These are phyloP conservation scores for Diaporthe destruens DNA, from an alignment of 2,329 filamentous ascomycete genomes.

Conservation along the genomic window DNA sequence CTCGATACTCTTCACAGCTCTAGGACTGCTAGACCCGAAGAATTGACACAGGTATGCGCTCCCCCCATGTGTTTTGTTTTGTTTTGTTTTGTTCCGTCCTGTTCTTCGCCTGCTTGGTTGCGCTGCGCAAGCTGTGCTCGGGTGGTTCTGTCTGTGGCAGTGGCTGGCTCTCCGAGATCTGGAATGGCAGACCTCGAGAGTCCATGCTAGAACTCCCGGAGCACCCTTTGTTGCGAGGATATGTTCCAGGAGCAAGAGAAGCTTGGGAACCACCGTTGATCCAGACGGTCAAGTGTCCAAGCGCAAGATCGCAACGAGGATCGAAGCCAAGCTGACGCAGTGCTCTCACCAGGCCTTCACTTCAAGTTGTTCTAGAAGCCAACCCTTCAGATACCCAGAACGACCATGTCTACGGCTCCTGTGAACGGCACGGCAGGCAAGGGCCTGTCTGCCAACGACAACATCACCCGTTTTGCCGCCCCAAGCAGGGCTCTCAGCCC, in stretches of 20 bases:
- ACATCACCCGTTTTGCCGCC: constrained; percentile 95
- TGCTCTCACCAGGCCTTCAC: constrained; percentile 12
- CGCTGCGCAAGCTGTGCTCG: constrained; percentile 15
- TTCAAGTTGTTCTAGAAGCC: constrained; percentile 38
- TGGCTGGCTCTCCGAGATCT: constrained; percentile 1
- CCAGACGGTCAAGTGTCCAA: neutral
- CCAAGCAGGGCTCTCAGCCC: constrained; percentile 94
- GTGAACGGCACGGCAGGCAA: constrained; percentile 63
- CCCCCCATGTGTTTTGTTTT: neutral
- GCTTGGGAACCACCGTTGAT: neutral
- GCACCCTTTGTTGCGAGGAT: neutral
- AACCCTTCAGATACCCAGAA: constrained; percentile 39
- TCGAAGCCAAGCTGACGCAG: neutral
- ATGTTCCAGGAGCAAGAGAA: neutral
- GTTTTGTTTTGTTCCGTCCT: neutral
- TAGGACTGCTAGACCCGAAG: constrained; percentile 36
- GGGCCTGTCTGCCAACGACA: constrained; percentile 88
- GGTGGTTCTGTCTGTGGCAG: neutral
- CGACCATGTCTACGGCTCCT: constrained; percentile 66
- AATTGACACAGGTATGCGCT: constrained; percentile 39
- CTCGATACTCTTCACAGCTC: constrained; percentile 33
- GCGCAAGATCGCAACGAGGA: neutral
- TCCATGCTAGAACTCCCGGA: neutral
- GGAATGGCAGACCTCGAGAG: neutral
- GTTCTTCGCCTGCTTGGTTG: neutral